These are phyloP conservation scores for Xylaria polymorpha DNA, from an alignment of 2,329 filamentous ascomycete species.

Conservation along the genomic window DNA sequence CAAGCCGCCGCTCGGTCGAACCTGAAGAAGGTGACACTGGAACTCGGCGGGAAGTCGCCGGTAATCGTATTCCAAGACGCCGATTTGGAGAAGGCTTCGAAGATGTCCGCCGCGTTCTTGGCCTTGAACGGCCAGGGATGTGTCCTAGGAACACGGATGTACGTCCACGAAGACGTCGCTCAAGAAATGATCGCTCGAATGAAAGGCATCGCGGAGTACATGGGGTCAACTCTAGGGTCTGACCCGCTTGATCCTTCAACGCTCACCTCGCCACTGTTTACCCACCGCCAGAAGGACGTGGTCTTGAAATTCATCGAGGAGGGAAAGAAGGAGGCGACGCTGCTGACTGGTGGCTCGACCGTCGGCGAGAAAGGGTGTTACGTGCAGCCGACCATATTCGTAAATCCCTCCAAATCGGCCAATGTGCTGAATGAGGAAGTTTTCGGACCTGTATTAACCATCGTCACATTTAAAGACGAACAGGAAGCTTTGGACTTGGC, in stretches of 20 bases:
- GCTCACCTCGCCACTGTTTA: constrained; percentile 61
- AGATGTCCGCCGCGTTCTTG: constrained; percentile 51
- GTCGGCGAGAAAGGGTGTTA: constrained; percentile 49
- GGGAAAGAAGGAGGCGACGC: constrained; percentile 53
- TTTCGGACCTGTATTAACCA: constrained; percentile 71
- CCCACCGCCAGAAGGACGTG: constrained; percentile 61
- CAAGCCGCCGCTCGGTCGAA: constrained; percentile 73
- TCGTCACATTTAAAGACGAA: constrained; percentile 68
- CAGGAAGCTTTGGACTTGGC: constrained; percentile 64
- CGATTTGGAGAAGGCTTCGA: constrained; percentile 71
- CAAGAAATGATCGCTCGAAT: constrained; percentile 70
- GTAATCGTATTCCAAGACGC: constrained; percentile 74
- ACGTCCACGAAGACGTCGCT: constrained; percentile 65
- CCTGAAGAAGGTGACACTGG: constrained; percentile 73
- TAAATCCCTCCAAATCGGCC: constrained; percentile 55
- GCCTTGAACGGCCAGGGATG: constrained; percentile 48
- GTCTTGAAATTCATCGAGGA: constrained; percentile 59
- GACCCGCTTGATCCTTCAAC: constrained; percentile 52
- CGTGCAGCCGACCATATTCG: constrained; percentile 60
- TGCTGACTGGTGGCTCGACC: constrained; percentile 39
- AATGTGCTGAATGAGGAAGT: constrained; percentile 70
- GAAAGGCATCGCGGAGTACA: constrained; percentile 55
- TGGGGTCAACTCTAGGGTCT: constrained; percentile 52
- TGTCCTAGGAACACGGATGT: constrained; percentile 66
- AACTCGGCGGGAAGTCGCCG: constrained; percentile 76